phyloP scores from a whole-genome alignment of 495 filamentous ascomycete genomes.

The Pyrenopolyporus hunteri region DNA sequence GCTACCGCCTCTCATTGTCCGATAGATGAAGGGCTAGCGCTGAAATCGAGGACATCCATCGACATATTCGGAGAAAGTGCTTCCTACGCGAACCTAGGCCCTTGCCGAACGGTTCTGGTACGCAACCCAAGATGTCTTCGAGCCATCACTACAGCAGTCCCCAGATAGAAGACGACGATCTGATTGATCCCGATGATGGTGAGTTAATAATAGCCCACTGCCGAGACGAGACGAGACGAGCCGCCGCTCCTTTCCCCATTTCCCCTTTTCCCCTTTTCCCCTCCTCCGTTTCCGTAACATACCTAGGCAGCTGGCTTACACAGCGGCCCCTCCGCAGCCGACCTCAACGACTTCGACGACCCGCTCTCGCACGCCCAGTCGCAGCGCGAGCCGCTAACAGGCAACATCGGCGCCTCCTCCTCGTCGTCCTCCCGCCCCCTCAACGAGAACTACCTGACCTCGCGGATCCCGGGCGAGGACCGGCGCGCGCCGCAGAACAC shows the following conservation, averaged over 20 bases:
- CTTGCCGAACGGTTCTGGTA: too few species aligned
- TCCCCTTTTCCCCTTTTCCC: too few species aligned
- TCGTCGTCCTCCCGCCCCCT: conserved; percentile 55
- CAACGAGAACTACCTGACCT: conserved; percentile 76
- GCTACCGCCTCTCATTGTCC: background rate
- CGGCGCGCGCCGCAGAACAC: conserved; percentile 91
- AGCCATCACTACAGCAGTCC: conserved; percentile 69
- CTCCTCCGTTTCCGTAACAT: background rate
- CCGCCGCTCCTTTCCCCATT: too few species aligned
- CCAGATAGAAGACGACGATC: conserved; percentile 79
- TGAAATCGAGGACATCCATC: background rate
- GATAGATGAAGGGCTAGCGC: background rate
- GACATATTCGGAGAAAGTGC: background rate
- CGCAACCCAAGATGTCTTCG: conserved; percentile 45
- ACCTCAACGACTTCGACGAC: conserved; percentile 92
- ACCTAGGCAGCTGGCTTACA: background rate
- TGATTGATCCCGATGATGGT: conserved; percentile 98
- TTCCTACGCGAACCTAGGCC: too few species aligned
- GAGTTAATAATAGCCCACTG: conserved; percentile 22
- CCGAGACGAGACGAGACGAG: too few species aligned
- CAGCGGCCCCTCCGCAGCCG: conserved; percentile 53
- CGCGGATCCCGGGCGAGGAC: conserved; percentile 90
- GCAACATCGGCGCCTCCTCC: conserved; percentile 68
- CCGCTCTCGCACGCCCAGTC: conserved; percentile 68
- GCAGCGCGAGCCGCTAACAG: conserved; percentile 77